phyloP scores from a whole-genome alignment of 345 rosid genomes.

The Hibiscus trionum region DNA sequence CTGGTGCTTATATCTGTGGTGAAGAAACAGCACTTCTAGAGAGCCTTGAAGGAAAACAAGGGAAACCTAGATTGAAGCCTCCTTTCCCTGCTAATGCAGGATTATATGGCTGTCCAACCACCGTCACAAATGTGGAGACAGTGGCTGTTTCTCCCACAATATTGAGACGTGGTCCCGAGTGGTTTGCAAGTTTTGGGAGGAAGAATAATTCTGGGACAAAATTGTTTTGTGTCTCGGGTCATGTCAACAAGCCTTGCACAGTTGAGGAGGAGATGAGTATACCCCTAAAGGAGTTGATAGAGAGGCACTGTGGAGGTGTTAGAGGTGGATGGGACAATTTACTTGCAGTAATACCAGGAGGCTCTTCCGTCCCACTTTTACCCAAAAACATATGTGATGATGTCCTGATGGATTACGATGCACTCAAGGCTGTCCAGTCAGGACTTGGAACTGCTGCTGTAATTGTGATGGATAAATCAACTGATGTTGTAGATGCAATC shows the following conservation, averaged over 20 bases:
- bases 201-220: slow-evolving; percentile 90
- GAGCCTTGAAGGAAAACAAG: slow-evolving; percentile 11
- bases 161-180: slow-evolving; percentile 91
- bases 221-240: slow-evolving; percentile 79
- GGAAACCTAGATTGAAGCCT: slow-evolving; percentile 70
- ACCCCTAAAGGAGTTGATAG: slow-evolving; percentile 74
- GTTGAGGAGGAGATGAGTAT: slow-evolving; percentile 97
- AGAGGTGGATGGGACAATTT: slow-evolving; percentile 98
- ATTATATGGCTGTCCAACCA: slow-evolving; percentile 91
- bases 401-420: slow-evolving; percentile 95
- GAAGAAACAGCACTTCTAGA: slow-evolving; percentile 85
- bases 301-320: slow-evolving; percentile 93
- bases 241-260: slow-evolving; percentile 92
- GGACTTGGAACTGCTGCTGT: slow-evolving; percentile 97
- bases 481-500: slow-evolving; percentile 96
- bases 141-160: slow-evolving; percentile 97
- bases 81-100: slow-evolving; percentile 99
- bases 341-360: slow-evolving; percentile 91
- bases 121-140: slow-evolving; percentile 94
- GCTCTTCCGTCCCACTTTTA: slow-evolving; percentile 86
- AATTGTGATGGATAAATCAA: slow-evolving; percentile 96
- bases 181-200: slow-evolving; percentile 99
- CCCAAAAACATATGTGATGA: slow-evolving; percentile 85
- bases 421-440: slow-evolving; percentile 90
- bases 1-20: slow-evolving; percentile 97